Base-by-base conservation (phyloP, 805 yeast genomes). In the Yarrowia sp. region DNA sequence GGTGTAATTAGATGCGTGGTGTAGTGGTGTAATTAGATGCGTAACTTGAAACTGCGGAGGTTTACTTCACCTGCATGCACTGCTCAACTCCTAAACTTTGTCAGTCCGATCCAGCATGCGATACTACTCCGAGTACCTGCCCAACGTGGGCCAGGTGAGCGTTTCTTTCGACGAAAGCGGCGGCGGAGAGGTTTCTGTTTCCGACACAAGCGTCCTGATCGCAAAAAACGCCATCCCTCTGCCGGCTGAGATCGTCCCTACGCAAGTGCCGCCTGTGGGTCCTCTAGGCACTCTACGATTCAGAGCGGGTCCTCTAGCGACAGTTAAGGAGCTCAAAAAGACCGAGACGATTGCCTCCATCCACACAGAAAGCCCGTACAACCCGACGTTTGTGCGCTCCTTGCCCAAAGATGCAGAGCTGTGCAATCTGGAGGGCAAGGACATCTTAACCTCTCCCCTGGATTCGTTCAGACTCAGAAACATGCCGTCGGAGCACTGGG, bases 401-500 rank as follows among this genome's bases (percentile, higher is more conserved):
- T 16, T 55, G 35, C 16, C 46, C 12, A 31, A 38, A 19, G 47
- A 29, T 0, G 9, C 47, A 1, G 1, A 27, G n/a, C 21, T 55
- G n/a, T 29, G 47, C 10, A 25, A 39, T 19, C 29, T 14, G 2
- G 8, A 6, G 2, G 47, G 38, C 7, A 5, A 14, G 4, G 27
- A 36, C 6, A 38, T 55, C 9, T 29, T 55, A n/a, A 39, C 25
- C n/a, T 27, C 35, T 38, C 22, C 61, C 36, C 22, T 55, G 27
- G 47, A 38, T 13, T 21, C 35, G 4, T 55, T 38, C 9, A 49
- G 51, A 6, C 72, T 71, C 72, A 68, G 70, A 53, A 88, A 88
- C 36, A 82, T 93, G 85, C 99, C 99, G 0, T 87, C 96, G 0
- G 97, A 91, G 69, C 77, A 83, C 53, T 93, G 99, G 99, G 84